Evolutionary conservation across 2,329 filamentous ascomycete genomes (phyloP).

Genomic region (Pyrenophora graminea): DNA sequence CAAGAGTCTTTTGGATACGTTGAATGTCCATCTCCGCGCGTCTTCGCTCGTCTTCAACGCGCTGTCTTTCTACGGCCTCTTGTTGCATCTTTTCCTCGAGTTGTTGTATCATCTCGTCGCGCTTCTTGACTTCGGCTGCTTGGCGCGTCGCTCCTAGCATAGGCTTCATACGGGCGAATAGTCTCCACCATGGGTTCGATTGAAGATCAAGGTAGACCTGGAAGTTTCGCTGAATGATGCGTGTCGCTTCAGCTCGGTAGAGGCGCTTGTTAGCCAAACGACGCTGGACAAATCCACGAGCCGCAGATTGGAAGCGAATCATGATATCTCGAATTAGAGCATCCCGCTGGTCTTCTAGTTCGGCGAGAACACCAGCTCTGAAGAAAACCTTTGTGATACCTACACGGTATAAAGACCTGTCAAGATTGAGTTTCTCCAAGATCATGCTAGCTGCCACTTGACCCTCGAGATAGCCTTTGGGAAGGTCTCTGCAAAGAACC

Average conservation of each 20-base stretch:
- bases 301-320: slow-evolving; percentile 87
- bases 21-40: slow-evolving; percentile 86
- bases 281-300: slow-evolving; percentile 85
- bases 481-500: slow-evolving; percentile 84
- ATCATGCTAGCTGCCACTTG: slow-evolving; percentile 84
- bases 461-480: slow-evolving; percentile 87
- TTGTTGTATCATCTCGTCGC: slow-evolving; percentile 89
- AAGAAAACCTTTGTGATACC: slow-evolving; percentile 98
- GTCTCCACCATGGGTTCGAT: slow-evolving; percentile 95
- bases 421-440: slow-evolving; percentile 84
- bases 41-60: slow-evolving; percentile 87
- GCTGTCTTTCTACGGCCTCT: slow-evolving; percentile 74
- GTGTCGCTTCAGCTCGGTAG: slow-evolving; percentile 90
- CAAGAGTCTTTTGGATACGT: slow-evolving; percentile 88
- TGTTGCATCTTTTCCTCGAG: slow-evolving; percentile 81
- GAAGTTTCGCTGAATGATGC: slow-evolving; percentile 94
- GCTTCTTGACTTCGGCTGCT: slow-evolving; percentile 89
- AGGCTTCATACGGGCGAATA: slow-evolving; percentile 94
- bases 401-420: slow-evolving; percentile 85
- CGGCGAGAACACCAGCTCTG: slow-evolving; percentile 90
- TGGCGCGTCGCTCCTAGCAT: slow-evolving; percentile 89
- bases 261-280: slow-evolving; percentile 89
- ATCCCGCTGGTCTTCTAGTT: slow-evolving; percentile 94
- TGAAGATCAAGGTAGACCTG: slow-evolving; percentile 87
- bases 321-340: slow-evolving; percentile 92